Evolutionary conservation across 805 yeast genomes (phyloP).

Genomic region (Suhomyces vadensis): DNA sequence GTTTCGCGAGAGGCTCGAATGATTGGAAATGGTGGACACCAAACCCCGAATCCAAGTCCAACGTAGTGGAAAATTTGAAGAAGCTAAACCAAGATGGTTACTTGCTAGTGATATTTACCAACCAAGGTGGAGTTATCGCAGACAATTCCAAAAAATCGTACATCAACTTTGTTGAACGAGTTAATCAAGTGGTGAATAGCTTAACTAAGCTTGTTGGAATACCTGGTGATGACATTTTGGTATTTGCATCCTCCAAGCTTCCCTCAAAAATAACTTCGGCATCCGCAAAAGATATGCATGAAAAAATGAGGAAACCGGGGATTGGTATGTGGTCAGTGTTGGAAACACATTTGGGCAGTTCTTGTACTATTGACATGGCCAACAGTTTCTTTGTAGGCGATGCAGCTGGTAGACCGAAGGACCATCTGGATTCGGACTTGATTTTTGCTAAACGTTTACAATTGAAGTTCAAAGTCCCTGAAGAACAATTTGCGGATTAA

Average conservation of each 20-base stretch:
- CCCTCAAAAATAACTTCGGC: constrained; percentile 35
- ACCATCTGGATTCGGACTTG: constrained; percentile 79
- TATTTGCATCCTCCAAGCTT: constrained; percentile 66
- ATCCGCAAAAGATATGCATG: constrained; percentile 22
- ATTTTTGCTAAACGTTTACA: constrained; percentile 59
- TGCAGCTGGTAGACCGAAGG: constrained; percentile 84
- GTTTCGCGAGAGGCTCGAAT: constrained; percentile 54
- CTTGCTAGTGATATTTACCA: constrained; percentile 72
- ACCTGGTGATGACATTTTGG: constrained; percentile 30
- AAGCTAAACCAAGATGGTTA: constrained; percentile 25
- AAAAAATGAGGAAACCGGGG: constrained; percentile 66
- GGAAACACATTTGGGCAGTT: constrained; percentile 34
- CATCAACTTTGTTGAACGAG: constrained; percentile 41
- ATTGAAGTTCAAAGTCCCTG: constrained; percentile 67
- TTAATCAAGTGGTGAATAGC: constrained; percentile 37
- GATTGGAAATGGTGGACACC: constrained; percentile 70
- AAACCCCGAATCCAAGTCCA: constrained; percentile 15
- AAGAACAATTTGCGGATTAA: constrained; percentile 49
- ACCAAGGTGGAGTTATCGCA: constrained; percentile 73
- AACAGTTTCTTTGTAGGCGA: constrained; percentile 82
- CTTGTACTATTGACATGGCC: constrained; percentile 37
- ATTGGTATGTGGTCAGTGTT: constrained; percentile 75
- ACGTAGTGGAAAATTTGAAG: constrained; percentile 24
- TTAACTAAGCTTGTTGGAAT: constrained; percentile 15
- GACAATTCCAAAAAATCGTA: constrained; percentile 34